Base-by-base conservation (phyloP, 2,329 filamentous ascomycete genomes). In the Claviceps spartinae region DNA sequence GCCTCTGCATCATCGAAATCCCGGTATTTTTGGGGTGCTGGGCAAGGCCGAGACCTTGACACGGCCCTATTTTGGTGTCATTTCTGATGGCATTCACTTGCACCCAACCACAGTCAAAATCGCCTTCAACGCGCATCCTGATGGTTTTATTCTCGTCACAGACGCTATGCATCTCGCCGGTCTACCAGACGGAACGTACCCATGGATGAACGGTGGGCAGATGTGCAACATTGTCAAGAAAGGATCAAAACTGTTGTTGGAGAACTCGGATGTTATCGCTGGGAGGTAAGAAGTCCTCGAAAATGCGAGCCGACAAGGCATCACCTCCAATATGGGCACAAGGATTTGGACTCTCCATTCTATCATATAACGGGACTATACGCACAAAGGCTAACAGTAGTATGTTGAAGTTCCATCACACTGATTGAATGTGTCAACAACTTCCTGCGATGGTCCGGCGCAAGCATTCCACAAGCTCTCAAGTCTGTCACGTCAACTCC, bases 131-230 rank as follows among this genome's bases (percentile, higher is more conserved):
- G 83, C 88, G 0, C 87, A 95, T 62, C 88, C 88, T 0, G 78
- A 83, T 4, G 90, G 90, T 0, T 83, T 93, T 61, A 85, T 95
- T 54, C 78, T 96, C 5, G 89, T 96, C 45, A 95, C 90, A 0
- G 90, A 96, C 66, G 89, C 89, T 5, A 95, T 95, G 88, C 83
- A 87, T 58, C 76, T 95, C 16, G 83, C 87, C 20, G 90, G 90
- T 1, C 73, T 94, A 51, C 85, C 86, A 0, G 89, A 95, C 61
- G 90, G 90, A 3, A 76, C 79, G 2, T 95, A 95, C 63, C 79
- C 84, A 56, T 95, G 88, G 88, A 90, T 82, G 5, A 95, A 95
- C 60, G 80, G 80, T 6, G 75, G 78, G 52, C 68, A 69, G 26
- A 73, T 73, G 46, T 75, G 75, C 56, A 73, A 70, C 38, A 81